These are phyloP conservation scores for Ogataea thermomethanolica DNA, from an alignment of 805 yeast genomes.

Conservation along the genomic window DNA sequence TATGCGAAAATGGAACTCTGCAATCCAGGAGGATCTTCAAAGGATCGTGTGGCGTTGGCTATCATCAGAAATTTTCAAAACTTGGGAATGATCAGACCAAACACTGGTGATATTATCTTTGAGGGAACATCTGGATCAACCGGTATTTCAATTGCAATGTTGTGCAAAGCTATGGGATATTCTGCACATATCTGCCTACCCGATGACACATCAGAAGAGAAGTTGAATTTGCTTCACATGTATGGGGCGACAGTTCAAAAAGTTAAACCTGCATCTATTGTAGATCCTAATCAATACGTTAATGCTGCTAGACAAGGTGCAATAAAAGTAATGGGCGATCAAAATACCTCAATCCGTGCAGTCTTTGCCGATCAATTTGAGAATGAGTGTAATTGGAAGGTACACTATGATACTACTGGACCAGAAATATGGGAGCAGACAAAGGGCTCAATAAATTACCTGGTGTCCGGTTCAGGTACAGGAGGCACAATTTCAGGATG, in stretches of 20 bases:
- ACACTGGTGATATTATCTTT: constrained; percentile 68
- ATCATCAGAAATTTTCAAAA: constrained; percentile 69
- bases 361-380: constrained; percentile 96
- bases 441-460: constrained; percentile 61
- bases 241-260: constrained; percentile 81
- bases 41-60: constrained; percentile 88
- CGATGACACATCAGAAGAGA: constrained; percentile 87
- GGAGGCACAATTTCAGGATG: constrained; percentile 98
- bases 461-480: constrained; percentile 92
- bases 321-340: constrained; percentile 40
- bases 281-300: constrained; percentile 89
- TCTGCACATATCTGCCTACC: constrained; percentile 92
- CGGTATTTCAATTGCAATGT: constrained; percentile 87
- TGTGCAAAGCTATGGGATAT: constrained; percentile 88
- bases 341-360: constrained; percentile 46
- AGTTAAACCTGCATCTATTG: constrained; percentile 93
- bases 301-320: constrained; percentile 78
- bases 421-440: constrained; percentile 87
- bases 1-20: constrained; percentile 81
- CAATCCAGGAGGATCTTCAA: constrained; percentile 95
- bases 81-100: constrained; percentile 52
- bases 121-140: constrained; percentile 98
- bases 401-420: constrained; percentile 81
- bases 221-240: constrained; percentile 62
- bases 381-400: constrained; percentile 84